Percentiles rank a stretch among this genome's conserved stretches.
Conservation (phyloP, 108 stramenopile genomes). For the Cyclostephanos tholiformis region DNA sequence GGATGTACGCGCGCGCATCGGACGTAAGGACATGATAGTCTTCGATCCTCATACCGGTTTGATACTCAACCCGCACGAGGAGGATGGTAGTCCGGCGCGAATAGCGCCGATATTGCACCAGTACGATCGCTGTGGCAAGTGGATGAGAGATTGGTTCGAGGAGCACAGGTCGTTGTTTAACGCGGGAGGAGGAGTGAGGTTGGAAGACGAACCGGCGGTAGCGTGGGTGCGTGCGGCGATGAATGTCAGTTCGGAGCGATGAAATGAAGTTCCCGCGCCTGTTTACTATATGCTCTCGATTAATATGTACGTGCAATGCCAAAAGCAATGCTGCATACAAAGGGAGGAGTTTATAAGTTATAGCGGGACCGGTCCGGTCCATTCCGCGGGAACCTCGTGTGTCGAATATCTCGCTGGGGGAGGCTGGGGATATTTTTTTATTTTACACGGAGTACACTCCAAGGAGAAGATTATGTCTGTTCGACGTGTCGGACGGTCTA, state of each 20-base stretch:
- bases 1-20: not conserved
- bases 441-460: no score
- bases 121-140: conserved; percentile 43
- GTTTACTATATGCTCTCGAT: no score
- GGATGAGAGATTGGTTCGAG: conserved; percentile 42
- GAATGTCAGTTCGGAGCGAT: not conserved
- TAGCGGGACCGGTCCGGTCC: no score
- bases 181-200: not conserved
- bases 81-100: conserved; percentile 17
- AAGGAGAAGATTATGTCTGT: no score
- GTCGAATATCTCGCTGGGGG: no score
- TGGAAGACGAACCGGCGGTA: conserved; percentile 23
- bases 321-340: no score
- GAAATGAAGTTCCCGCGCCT: not conserved
- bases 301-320: no score
- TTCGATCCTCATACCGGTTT: conserved; percentile 25
- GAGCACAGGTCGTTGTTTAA: conserved; percentile 31
- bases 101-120: conserved; percentile 50
- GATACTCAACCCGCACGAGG: conserved; percentile 47
- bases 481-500: no score
- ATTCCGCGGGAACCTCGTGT: no score
- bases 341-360: no score
- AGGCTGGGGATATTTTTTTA: no score
- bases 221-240: conserved; percentile 9
- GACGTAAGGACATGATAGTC: conserved; percentile 43